Conservation (phyloP, 1,284 basidiomycete species). For the Grifola frondosa region DNA sequence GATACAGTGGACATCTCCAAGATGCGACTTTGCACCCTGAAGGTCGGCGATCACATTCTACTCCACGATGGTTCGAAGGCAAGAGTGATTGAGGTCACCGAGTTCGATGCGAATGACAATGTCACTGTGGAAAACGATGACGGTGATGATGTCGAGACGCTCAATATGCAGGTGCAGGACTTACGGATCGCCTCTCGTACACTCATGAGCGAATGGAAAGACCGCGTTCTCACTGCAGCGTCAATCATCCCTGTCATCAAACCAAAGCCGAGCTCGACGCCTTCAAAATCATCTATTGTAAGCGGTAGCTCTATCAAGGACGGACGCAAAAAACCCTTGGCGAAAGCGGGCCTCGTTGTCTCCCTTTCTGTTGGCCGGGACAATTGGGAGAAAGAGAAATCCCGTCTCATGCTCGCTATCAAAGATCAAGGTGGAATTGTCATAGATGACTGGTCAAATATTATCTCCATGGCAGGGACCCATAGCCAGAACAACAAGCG, state of each 20-base stretch:
- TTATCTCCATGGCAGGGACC: conserved; percentile 61
- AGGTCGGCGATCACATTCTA: conserved; percentile 56
- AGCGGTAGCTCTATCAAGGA: conserved; percentile 33
- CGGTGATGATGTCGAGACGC: conserved; percentile 32
- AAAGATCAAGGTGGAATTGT: conserved; percentile 57
- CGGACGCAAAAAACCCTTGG: conserved; percentile 37
- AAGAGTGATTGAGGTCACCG: conserved; percentile 37
- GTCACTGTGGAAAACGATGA: conserved; percentile 43
- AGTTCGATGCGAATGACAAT: conserved; percentile 32
- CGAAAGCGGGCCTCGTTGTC: conserved; percentile 40
- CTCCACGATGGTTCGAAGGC: conserved; percentile 31
- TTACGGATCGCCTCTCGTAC: conserved; percentile 50
- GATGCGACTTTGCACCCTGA: conserved; percentile 52
- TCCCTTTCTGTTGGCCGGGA: conserved; percentile 27
- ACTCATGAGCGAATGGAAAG: conserved; percentile 51
- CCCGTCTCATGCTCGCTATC: conserved; percentile 45
- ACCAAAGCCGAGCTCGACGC: conserved; percentile 41
- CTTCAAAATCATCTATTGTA: conserved; percentile 39
- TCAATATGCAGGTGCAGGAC: conserved; percentile 31
- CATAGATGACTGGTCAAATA: conserved; percentile 61
- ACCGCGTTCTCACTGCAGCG: conserved; percentile 43
- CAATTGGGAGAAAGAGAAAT: conserved; percentile 32
- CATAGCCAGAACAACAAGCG: conserved; percentile 43
- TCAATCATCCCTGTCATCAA: conserved; percentile 41
- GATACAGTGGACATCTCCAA: conserved; percentile 48